phyloP scores from a whole-genome alignment of 2,329 filamentous ascomycete species.

The Nothomitra cinnamomea region DNA sequence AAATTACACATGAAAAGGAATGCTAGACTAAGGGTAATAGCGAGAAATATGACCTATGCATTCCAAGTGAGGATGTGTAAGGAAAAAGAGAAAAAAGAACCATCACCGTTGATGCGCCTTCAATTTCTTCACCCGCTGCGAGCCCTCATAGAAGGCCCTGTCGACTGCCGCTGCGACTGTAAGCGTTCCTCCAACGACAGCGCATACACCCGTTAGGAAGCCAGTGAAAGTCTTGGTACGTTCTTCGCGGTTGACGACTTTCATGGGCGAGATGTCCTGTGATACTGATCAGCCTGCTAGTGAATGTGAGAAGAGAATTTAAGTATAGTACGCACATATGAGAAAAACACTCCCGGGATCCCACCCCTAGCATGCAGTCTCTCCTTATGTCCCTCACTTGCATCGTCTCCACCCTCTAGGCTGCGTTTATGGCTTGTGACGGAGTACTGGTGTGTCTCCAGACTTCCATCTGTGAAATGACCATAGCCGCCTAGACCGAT shows the following conservation, averaged over 20 bases:
- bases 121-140: constrained; percentile 73
- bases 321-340: constrained; percentile 52
- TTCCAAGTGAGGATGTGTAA: neutral
- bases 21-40: neutral
- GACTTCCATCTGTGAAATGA: constrained; percentile 51
- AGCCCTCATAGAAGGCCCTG: constrained; percentile 78
- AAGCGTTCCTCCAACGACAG: constrained; percentile 83
- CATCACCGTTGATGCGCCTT: constrained; percentile 56
- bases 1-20: too few relatives aligned
- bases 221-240: constrained; percentile 76
- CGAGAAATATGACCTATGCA: neutral
- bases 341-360: constrained; percentile 97
- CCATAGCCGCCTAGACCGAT: constrained; percentile 53
- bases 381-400: constrained; percentile 79
- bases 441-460: constrained; percentile 97
- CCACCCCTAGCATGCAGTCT: constrained; percentile 76
- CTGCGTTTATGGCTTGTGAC: constrained; percentile 94
- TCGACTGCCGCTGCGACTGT: constrained; percentile 92
- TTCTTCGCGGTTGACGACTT: constrained; percentile 92
- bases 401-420: constrained; percentile 65
- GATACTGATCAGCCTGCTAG: neutral
- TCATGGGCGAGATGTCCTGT: constrained; percentile 97
- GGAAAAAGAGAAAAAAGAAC: neutral
- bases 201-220: constrained; percentile 87
- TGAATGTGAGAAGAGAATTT: neutral